These are phyloP conservation scores for Wakefieldia striispora DNA, from an alignment of 768 basidiomycete genomes.

Conservation along the genomic window DNA sequence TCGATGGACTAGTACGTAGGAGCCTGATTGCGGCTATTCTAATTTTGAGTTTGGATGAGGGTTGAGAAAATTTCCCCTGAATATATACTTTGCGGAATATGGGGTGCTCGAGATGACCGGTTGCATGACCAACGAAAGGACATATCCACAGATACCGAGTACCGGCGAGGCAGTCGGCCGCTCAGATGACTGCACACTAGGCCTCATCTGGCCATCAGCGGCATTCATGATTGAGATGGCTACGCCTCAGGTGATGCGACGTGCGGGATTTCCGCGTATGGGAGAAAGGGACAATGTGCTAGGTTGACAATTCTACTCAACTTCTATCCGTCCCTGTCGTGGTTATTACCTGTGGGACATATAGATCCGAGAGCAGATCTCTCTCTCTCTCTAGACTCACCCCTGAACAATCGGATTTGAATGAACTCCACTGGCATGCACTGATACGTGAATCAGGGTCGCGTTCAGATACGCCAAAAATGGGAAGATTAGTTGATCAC, in stretches of 20 bases:
- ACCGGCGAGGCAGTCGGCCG: neutral
- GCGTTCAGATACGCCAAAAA: conserved; percentile 15
- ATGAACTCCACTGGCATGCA: conserved; percentile 24
- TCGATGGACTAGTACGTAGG: conserved; percentile 7
- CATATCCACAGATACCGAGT: conserved; percentile 4
- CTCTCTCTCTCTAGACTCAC: neutral
- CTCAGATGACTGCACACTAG: neutral
- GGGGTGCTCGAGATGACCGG: neutral
- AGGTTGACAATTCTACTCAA: neutral
- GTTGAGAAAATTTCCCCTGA: conserved; percentile 6
- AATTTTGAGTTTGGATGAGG: neutral
- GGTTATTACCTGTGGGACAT: conserved; percentile 1
- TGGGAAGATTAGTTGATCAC: conserved; percentile 18
- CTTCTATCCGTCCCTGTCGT: conserved; percentile 29
- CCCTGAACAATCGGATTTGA: conserved; percentile 22
- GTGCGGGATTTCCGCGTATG: conserved; percentile 24
- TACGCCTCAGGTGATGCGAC: conserved; percentile 2
- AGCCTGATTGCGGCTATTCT: conserved; percentile 2
- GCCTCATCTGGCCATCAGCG: neutral
- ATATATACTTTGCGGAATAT: conserved; percentile 7
- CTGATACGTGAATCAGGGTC: conserved; percentile 27
- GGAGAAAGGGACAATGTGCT: conserved; percentile 2
- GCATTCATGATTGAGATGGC: neutral
- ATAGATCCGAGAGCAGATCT: conserved; percentile 24
- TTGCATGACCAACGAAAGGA: no score